Evolutionary conservation across 2,329 filamentous ascomycete genomes (phyloP).

Genomic region (Aspergillus viridinutans): DNA sequence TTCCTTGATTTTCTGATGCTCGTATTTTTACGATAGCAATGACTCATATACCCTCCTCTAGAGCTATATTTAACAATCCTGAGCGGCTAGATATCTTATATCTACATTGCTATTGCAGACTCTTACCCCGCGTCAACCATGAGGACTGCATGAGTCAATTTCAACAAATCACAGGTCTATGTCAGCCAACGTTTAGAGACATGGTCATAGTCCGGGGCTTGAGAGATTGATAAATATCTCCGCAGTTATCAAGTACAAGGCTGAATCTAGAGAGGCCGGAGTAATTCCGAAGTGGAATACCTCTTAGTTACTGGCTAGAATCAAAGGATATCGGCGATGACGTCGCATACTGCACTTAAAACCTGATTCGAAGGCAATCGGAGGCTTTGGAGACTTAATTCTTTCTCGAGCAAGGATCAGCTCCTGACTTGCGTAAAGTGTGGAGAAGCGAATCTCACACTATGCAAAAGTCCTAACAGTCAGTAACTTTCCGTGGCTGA

Average conservation of each 20-base stretch:
- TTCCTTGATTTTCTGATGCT: neutral
- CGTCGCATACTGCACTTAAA: neutral
- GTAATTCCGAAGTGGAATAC: too few relatives aligned
- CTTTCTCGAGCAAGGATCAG: neutral
- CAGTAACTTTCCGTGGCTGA: too few relatives aligned
- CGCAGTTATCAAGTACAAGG: too few relatives aligned
- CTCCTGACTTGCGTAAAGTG: neutral
- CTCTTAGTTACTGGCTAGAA: neutral
- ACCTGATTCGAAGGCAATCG: neutral
- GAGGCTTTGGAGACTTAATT: neutral
- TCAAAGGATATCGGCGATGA: neutral
- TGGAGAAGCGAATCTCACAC: neutral
- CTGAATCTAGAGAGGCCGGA: neutral
- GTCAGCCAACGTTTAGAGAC: too few relatives aligned
- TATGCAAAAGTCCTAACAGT: too few relatives aligned
- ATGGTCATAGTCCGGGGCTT: neutral
- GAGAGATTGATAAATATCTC: too few relatives aligned
- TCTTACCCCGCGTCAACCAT: neutral
- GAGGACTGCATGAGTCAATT: neutral
- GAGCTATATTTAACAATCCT: too few relatives aligned
- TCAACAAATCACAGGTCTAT: neutral
- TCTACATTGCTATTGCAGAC: too few relatives aligned
- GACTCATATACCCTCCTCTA: neutral
- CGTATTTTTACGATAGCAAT: too few relatives aligned
- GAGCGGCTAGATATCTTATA: too few relatives aligned